Percentiles rank a stretch among this genome's conserved stretches.
Conservation (phyloP, 257 asterid genomes). For the Solanum piurae region DNA sequence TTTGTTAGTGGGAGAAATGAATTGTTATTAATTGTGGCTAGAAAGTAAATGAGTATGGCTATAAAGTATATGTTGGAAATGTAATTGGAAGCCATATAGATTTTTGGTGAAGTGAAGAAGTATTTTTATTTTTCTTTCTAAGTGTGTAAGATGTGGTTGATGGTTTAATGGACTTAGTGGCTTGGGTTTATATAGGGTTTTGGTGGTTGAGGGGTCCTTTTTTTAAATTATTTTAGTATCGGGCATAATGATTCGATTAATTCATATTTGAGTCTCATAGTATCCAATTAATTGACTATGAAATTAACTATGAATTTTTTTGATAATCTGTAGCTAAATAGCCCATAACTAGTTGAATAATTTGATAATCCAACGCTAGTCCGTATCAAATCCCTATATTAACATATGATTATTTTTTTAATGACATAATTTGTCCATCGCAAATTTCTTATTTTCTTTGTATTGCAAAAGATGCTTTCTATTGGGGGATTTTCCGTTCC, state of each 20-base stretch:
- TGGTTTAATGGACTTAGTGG: background rate
- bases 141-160: background rate
- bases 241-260: background rate
- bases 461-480: background rate
- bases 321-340: background rate
- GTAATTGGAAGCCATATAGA: conserved; percentile 4
- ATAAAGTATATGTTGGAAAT: background rate
- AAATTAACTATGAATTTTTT: background rate
- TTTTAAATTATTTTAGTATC: background rate
- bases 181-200: conserved; percentile 1
- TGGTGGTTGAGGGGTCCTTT: background rate
- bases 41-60: conserved; percentile 7
- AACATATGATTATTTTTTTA: background rate
- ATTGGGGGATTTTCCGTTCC: background rate
- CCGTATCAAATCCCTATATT: background rate
- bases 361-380: background rate
- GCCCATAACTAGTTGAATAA: background rate
- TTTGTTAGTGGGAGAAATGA: background rate
- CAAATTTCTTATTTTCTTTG: background rate
- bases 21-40: background rate
- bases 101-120: background rate
- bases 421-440: background rate
- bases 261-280: background rate
- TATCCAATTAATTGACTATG: background rate
- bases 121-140: background rate